Evolutionary conservation across 192 early-diverging fungal genomes (phyloP).

Genomic region (Coemansia sp.): DNA sequence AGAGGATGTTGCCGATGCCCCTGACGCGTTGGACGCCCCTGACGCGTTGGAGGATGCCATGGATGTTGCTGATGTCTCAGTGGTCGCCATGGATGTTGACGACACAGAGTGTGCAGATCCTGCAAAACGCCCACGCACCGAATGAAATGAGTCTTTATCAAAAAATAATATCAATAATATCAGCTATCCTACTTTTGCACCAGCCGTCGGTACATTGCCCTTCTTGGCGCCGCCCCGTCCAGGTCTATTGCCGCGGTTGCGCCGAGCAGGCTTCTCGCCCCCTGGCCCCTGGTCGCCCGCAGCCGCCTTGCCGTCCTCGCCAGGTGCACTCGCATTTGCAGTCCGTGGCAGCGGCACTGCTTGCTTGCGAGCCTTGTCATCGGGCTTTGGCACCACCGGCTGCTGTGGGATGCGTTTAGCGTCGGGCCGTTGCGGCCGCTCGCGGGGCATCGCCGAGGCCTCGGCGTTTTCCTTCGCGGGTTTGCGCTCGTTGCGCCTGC

Average conservation of each 20-base stretch:
- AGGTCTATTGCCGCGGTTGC: slow-evolving; percentile 7
- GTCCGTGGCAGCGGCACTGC: background rate
- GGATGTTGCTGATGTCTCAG: background rate
- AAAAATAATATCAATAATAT: background rate
- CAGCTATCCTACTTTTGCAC: background rate
- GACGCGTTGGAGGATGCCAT: background rate
- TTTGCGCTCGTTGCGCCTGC: background rate
- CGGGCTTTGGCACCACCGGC: background rate
- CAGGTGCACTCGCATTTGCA: background rate
- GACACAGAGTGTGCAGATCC: slow-evolving; percentile 4
- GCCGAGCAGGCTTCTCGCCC: slow-evolving; percentile 6
- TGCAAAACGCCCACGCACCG: slow-evolving; percentile 14
- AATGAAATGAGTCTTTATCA: background rate
- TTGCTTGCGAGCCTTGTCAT: background rate
- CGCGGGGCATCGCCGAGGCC: background rate
- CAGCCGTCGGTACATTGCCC: background rate
- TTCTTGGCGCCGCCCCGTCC: slow-evolving; percentile 4
- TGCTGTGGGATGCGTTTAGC: background rate
- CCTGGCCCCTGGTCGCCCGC: background rate
- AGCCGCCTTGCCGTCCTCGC: background rate
- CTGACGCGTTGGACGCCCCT: no score
- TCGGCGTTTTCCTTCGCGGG: background rate
- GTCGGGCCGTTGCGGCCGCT: background rate
- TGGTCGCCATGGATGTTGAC: background rate
- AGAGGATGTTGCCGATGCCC: background rate